Conservation (phyloP, 2,329 filamentous ascomycete genomes). For the Cadophora malorum region DNA sequence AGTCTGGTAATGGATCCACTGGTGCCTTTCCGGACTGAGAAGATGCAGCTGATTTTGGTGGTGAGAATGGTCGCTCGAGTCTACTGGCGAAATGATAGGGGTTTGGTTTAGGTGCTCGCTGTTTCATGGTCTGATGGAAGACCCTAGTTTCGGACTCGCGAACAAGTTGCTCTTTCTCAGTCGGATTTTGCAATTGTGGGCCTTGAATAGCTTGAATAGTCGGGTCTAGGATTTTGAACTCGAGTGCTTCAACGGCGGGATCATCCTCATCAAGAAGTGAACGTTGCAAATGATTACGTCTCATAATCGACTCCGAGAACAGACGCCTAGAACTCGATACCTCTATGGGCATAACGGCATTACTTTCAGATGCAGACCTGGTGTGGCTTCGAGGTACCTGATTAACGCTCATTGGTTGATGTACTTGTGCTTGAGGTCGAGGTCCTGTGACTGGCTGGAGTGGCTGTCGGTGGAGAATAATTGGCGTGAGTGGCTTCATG, state of each 20-base stretch:
- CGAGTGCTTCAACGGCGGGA: neutral
- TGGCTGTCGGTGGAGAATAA: conserved; percentile 4
- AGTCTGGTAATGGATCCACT: conserved; percentile 33
- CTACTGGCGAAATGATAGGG: conserved; percentile 18
- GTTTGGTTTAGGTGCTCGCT: conserved; percentile 29
- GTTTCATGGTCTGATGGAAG: conserved; percentile 41
- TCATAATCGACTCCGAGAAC: neutral
- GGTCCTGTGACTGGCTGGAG: neutral
- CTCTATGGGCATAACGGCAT: neutral
- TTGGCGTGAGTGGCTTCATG: conserved; percentile 9
- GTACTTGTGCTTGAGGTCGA: neutral
- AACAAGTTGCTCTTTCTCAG: conserved; percentile 21
- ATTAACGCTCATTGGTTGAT: neutral
- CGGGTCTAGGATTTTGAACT: neutral
- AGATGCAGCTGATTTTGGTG: neutral
- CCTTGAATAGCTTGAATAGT: neutral
- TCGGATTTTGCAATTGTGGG: neutral
- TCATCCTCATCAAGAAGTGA: conserved; percentile 26
- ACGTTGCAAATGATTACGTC: neutral
- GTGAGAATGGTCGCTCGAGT: conserved; percentile 14
- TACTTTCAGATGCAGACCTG: conserved; percentile 4
- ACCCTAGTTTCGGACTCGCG: conserved; percentile 32
- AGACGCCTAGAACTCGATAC: neutral
- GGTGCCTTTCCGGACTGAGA: neutral
- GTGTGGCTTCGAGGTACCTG: neutral